Evolutionary conservation across 805 yeast genomes (phyloP), one percentile per base, ranked within the genome.

Genomic region (Lipomyces kockii): DNA sequence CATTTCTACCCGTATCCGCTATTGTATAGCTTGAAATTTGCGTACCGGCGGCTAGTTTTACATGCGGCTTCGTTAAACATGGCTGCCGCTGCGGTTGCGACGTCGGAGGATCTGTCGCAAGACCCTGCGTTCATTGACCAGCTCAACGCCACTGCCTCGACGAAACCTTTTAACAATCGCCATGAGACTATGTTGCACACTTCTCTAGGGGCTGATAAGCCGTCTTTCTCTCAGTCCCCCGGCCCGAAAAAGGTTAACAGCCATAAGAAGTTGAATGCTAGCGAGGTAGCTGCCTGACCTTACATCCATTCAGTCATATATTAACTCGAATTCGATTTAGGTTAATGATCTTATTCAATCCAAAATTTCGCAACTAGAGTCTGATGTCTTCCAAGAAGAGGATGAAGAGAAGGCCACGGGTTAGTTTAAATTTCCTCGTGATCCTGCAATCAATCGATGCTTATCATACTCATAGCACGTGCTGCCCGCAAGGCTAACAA

Each of bases 91-190:
- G 58, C 56, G 39, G 57, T 35, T 43, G 22, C 57, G 62, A 32
- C 39, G 51, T 49, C 61, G n/a, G 67, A 64, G 22, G 67, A 64
- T 35, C 63, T 64, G 29, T 59, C 67, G n/a, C 49, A 60, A 27
- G 61, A 64, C 61, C 67, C 52, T 60, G 63, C 46, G 22, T 64
- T 64, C 53, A 60, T 60, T 37, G 61, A 64, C 43, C 59, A 64
- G 61, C 67, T 64, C 32, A 63, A 58, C 60, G 66, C 62, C 34
- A n/a, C 43, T 14, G 67, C 60, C 9, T 27, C 60, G 59, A 37
- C 52, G n/a, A 58, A 43, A 54, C 54, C 52, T 6, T 58, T 55
- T 17, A 43, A 43, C 49, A 17, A 43, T 5, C 49, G 20, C 49
- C 20, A 43, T 43, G 49, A 43, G 20, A 43, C 49, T 14, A 14